Conservation (phyloP, 108 stramenopile species). For the Stephanodiscus triporus region DNA sequence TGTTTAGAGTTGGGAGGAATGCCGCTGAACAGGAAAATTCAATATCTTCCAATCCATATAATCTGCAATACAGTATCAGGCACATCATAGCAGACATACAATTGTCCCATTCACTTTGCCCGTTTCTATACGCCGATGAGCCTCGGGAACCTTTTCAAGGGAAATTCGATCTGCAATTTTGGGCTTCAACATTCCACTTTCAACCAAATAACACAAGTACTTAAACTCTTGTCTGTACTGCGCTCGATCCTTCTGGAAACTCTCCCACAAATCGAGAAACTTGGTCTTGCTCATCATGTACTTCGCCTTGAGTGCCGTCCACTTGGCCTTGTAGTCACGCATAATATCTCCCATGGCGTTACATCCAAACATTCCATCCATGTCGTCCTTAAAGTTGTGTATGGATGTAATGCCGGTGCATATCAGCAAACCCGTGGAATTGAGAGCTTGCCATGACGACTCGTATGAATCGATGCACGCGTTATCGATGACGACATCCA, state of each 20-base stretch:
- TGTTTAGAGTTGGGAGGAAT: too few species aligned
- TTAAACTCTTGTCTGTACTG: constrained; percentile 54
- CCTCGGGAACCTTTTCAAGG: constrained; percentile 61
- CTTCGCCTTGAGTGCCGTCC: constrained; percentile 52
- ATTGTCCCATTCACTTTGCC: constrained; percentile 63
- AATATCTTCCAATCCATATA: neutral
- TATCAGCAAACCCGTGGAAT: constrained; percentile 50
- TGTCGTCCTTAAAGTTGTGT: constrained; percentile 22
- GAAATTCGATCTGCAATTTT: constrained; percentile 62
- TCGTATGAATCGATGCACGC: constrained; percentile 52
- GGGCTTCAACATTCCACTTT: constrained; percentile 59
- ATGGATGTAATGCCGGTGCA: constrained; percentile 39
- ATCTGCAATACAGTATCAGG: neutral
- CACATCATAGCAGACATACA: constrained; percentile 64
- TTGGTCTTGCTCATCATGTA: constrained; percentile 57
- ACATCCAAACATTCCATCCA: constrained; percentile 40
- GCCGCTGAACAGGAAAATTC: neutral
- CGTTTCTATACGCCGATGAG: constrained; percentile 55
- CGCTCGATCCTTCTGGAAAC: constrained; percentile 43
- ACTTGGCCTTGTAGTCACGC: constrained; percentile 35
- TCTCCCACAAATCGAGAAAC: constrained; percentile 48
- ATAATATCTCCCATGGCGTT: constrained; percentile 45
- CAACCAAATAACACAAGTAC: constrained; percentile 58
- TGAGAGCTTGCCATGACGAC: constrained; percentile 52
- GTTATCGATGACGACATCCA: constrained; percentile 76